Conservation (phyloP, 371 early-diverging fungal genomes). For the Dichotomocladium elegans region DNA sequence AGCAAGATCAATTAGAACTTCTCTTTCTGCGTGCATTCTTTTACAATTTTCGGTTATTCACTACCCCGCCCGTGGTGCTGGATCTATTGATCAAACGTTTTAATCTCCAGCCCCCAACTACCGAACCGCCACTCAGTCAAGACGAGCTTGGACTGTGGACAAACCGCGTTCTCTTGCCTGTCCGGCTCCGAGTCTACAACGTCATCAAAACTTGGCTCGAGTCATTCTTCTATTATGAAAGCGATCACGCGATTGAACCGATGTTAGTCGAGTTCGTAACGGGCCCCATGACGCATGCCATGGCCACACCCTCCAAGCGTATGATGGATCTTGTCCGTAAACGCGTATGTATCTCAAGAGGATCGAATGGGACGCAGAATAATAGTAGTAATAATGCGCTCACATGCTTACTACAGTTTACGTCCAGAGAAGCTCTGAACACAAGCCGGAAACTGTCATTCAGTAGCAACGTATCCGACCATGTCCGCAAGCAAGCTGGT, state of each 20-base stretch:
- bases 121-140: constrained; percentile 56
- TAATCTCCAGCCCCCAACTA: constrained; percentile 62
- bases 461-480: constrained; percentile 2
- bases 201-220: constrained; percentile 92
- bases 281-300: constrained; percentile 23
- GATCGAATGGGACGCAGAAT: background rate
- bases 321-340: constrained; percentile 32
- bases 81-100: constrained; percentile 68
- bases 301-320: constrained; percentile 39
- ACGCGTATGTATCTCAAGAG: constrained; percentile 17
- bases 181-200: constrained; percentile 84
- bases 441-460: constrained; percentile 18
- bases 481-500: background rate
- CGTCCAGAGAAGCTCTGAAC: constrained; percentile 2
- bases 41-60: constrained; percentile 87
- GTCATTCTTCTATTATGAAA: constrained; percentile 65
- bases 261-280: constrained; percentile 20
- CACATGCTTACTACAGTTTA: constrained; percentile 3
- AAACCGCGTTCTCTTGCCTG: constrained; percentile 78
- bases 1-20: constrained; percentile 48
- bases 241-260: constrained; percentile 38
- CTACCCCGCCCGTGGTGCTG: constrained; percentile 67
- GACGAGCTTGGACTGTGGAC: constrained; percentile 73
- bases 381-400: background rate
- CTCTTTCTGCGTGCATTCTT: constrained; percentile 80